Conservation (phyloP, 805 yeast species). For the Cyberlindnera veronae region DNA sequence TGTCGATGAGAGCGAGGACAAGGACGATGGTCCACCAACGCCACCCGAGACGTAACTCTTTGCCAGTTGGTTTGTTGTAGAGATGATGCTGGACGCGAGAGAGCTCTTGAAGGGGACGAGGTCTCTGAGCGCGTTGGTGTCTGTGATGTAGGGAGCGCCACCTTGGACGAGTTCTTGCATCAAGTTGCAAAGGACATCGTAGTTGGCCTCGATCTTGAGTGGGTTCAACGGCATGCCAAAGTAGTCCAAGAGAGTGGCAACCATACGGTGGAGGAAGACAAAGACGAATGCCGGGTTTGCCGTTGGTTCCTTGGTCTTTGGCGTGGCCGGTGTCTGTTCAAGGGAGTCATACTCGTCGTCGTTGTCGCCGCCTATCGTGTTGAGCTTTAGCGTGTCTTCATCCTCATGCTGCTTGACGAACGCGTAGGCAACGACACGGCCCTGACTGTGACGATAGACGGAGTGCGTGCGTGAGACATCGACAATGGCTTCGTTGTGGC, state of each 20-base stretch:
- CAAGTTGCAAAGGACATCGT: conserved; percentile 66
- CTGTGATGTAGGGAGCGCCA: conserved; percentile 70
- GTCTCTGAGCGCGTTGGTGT: conserved; percentile 65
- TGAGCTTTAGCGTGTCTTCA: conserved; percentile 13
- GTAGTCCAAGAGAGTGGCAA: conserved; percentile 52
- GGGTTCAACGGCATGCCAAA: conserved; percentile 54
- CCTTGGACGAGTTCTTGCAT: conserved; percentile 77
- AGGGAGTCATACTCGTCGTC: conserved; percentile 6
- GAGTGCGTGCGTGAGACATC: conserved; percentile 20
- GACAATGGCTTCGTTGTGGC: conserved; percentile 20
- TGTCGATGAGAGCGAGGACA: conserved; percentile 22
- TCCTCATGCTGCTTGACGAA: conserved; percentile 14
- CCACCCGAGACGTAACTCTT: conserved; percentile 22
- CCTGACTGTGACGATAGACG: conserved; percentile 15
- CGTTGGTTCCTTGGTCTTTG: conserved; percentile 8
- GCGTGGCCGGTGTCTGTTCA: neutral
- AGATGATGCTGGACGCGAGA: conserved; percentile 31
- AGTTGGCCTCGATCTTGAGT: conserved; percentile 60
- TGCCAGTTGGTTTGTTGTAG: conserved; percentile 33
- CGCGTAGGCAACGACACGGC: conserved; percentile 18
- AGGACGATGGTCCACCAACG: conserved; percentile 6
- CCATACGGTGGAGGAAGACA: conserved; percentile 47
- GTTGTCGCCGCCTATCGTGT: conserved; percentile 14
- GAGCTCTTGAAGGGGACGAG: conserved; percentile 52
- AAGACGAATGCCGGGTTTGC: conserved; percentile 51